These are phyloP conservation scores for Amanita exitialis DNA, from an alignment of 768 basidiomycete genomes.

Conservation along the genomic window DNA sequence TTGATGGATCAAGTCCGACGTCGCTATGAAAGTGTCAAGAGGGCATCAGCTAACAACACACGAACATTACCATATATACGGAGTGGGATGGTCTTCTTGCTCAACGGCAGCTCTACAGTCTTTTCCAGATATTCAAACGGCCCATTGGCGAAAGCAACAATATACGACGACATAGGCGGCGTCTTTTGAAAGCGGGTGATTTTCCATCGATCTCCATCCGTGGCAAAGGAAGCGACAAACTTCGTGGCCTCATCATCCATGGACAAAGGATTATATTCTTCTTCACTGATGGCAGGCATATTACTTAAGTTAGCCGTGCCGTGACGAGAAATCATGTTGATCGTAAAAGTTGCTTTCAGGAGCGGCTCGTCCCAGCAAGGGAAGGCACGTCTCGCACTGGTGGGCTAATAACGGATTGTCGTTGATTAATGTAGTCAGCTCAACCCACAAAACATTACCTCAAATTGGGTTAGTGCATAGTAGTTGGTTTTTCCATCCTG, in stretches of 20 bases:
- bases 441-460: conserved; percentile 27
- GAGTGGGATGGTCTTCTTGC: conserved; percentile 72
- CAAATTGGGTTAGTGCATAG: conserved; percentile 86
- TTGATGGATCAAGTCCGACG: conserved; percentile 73
- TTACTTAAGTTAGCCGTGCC: conserved; percentile 78
- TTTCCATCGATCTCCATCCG: conserved; percentile 53
- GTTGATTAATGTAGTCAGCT: not conserved
- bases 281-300: conserved; percentile 69
- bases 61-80: conserved; percentile 61
- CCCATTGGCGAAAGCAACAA: conserved; percentile 83
- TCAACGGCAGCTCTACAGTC: conserved; percentile 70
- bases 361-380: conserved; percentile 93
- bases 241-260: conserved; percentile 22
- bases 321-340: conserved; percentile 72
- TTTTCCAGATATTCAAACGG: conserved; percentile 64
- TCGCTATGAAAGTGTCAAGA: conserved; percentile 34
- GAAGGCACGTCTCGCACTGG: conserved; percentile 73
- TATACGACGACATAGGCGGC: conserved; percentile 83
- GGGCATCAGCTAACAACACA: not conserved
- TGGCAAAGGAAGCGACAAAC: conserved; percentile 31
- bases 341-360: conserved; percentile 73
- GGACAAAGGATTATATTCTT: conserved; percentile 20
- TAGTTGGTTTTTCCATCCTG: conserved; percentile 51
- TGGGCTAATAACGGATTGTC: conserved; percentile 41
- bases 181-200: conserved; percentile 74